Evolutionary conservation across 2,329 filamentous ascomycete genomes (phyloP).

Genomic region (Blumeria graminis): DNA sequence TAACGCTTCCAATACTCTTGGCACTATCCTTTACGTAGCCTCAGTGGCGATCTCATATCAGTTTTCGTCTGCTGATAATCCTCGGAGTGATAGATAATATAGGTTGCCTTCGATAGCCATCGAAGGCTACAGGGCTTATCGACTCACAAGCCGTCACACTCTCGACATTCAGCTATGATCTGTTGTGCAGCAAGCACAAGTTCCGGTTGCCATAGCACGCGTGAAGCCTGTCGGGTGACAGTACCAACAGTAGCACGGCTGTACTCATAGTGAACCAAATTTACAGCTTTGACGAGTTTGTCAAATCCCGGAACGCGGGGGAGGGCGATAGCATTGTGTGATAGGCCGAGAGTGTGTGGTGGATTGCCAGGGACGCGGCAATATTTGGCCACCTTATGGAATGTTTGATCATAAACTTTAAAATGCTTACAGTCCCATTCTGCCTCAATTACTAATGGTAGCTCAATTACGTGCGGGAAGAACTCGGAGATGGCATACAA

Average conservation of each 20-base stretch:
- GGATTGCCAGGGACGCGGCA: not conserved
- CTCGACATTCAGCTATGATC: too few relatives aligned
- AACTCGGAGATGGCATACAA: not conserved
- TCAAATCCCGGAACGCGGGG: not conserved
- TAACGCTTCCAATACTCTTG: too few relatives aligned
- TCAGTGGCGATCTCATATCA: too few relatives aligned
- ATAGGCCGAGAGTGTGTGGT: not conserved
- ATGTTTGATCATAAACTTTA: not conserved
- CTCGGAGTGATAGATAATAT: too few relatives aligned
- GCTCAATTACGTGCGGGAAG: not conserved
- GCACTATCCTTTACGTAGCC: too few relatives aligned
- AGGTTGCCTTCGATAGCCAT: too few relatives aligned
- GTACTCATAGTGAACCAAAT: not conserved
- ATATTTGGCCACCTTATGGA: too few relatives aligned
- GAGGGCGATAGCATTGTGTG: not conserved
- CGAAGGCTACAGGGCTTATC: too few relatives aligned
- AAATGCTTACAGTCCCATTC: not conserved
- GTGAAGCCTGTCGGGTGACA: not conserved
- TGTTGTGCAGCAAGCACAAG: too few relatives aligned
- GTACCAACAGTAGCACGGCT: not conserved
- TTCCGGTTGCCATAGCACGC: too few relatives aligned
- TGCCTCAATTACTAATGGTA: not conserved
- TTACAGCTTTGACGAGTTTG: not conserved
- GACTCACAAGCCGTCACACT: too few relatives aligned
- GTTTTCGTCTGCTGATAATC: too few relatives aligned